These are phyloP conservation scores for Eutrema japonicum DNA, from an alignment of 345 rosid genomes.

Conservation along the genomic window DNA sequence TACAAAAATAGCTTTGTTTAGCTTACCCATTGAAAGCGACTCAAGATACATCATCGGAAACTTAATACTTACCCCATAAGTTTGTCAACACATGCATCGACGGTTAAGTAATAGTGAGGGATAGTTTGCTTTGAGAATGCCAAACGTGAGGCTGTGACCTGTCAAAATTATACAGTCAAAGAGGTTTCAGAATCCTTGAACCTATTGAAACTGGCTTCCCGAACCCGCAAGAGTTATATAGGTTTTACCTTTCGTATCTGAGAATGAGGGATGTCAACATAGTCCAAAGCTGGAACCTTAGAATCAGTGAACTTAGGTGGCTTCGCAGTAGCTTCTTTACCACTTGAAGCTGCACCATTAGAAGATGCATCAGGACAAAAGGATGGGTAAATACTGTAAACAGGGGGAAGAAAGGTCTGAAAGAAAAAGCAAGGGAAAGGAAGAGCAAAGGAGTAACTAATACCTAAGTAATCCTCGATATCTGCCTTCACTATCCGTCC, in stretches of 20 bases:
- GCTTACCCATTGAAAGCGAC: background rate
- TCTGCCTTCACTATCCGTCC: constrained; percentile 91
- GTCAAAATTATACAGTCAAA: constrained; percentile 42
- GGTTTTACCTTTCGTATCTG: constrained; percentile 86
- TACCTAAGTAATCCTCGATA: constrained; percentile 93
- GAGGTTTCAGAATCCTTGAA: constrained; percentile 24
- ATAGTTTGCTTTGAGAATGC: constrained; percentile 93
- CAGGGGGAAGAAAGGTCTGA: constrained; percentile 4
- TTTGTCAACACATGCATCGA: constrained; percentile 92
- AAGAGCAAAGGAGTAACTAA: constrained; percentile 15
- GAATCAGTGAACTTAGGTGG: constrained; percentile 55
- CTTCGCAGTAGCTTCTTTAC: constrained; percentile 66
- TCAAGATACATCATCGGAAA: constrained; percentile 14
- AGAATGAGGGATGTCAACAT: constrained; percentile 85
- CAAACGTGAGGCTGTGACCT: constrained; percentile 94
- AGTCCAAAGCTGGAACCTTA: constrained; percentile 65
- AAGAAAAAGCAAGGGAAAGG: constrained; percentile 6
- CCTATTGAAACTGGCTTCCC: background rate
- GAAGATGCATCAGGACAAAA: constrained; percentile 34
- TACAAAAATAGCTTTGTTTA: constrained; percentile 26
- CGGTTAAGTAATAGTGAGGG: constrained; percentile 95
- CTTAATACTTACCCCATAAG: constrained; percentile 71
- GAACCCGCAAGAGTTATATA: background rate
- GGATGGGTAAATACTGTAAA: constrained; percentile 21
- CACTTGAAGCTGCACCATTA: constrained; percentile 64